A percentile compares a stretch with the other conserved stretches of the same genome.
Evolutionary conservation across 108 stramenopile genomes (phyloP).

Genomic region (Seminavis robusta): DNA sequence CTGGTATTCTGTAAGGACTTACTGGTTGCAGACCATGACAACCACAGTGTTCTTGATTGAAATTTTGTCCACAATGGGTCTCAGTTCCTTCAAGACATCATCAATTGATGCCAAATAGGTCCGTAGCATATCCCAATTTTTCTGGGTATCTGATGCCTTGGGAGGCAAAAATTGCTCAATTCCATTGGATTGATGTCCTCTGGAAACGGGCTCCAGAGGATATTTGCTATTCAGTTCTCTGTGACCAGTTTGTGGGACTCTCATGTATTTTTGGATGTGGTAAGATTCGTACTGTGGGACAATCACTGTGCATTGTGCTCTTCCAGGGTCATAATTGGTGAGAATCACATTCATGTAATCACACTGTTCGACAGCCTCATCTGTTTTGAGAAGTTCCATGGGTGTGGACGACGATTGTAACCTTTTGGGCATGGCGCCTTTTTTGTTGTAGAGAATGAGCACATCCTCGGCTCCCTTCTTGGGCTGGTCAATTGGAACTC

Average conservation of each 20-base stretch:
- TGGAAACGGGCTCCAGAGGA: constrained; percentile 45
- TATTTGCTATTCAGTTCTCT: constrained; percentile 10
- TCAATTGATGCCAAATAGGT: constrained; percentile 51
- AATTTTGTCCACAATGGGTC: constrained; percentile 50
- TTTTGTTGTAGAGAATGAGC: constrained; percentile 50
- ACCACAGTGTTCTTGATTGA: constrained; percentile 62
- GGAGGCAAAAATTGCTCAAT: constrained; percentile 47
- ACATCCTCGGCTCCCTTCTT: constrained; percentile 55
- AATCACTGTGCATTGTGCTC: constrained; percentile 60
- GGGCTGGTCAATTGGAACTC: constrained; percentile 45
- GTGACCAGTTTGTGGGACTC: constrained; percentile 14
- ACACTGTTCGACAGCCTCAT: constrained; percentile 67
- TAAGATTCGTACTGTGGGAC: constrained; percentile 77
- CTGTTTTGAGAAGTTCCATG: background rate
- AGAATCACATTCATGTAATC: constrained; percentile 64
- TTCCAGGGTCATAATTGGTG: constrained; percentile 23
- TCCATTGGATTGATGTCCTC: constrained; percentile 58
- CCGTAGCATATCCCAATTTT: constrained; percentile 42
- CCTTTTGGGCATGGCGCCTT: constrained; percentile 33
- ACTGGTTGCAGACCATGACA: constrained; percentile 79
- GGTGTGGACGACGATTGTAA: constrained; percentile 1
- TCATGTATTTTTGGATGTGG: constrained; percentile 74
- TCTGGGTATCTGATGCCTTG: constrained; percentile 11
- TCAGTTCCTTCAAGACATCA: constrained; percentile 37
- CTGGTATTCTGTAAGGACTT: too few species aligned